These are phyloP conservation scores for Taxawa tesnikishii DNA, from an alignment of 2,329 filamentous ascomycete species.

Conservation along the genomic window DNA sequence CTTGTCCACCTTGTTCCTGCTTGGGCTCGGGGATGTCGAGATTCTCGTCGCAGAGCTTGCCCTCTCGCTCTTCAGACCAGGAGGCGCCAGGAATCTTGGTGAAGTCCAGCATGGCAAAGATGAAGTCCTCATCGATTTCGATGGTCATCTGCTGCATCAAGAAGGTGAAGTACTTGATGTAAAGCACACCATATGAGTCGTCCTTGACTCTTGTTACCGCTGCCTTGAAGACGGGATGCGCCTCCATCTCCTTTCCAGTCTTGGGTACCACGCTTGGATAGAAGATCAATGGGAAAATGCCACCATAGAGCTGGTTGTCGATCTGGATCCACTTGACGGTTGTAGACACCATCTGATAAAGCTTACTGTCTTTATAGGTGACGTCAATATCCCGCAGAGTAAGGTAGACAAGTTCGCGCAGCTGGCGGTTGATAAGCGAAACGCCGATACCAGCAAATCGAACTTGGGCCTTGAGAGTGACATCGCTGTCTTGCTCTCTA, in stretches of 20 bases:
- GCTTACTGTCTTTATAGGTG: conserved; percentile 81
- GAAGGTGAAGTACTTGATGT: conserved; percentile 95
- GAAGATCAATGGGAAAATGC: conserved; percentile 92
- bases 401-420: conserved; percentile 85
- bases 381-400: conserved; percentile 86
- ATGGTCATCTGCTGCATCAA: conserved; percentile 96
- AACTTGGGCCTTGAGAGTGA: conserved; percentile 81
- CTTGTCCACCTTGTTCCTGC: conserved; percentile 71
- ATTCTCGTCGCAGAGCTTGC: conserved; percentile 76
- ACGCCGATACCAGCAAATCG: conserved; percentile 83
- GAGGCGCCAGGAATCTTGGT: conserved; percentile 82
- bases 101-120: conserved; percentile 91
- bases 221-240: conserved; percentile 85
- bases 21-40: conserved; percentile 88
- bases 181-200: conserved; percentile 92
- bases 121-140: conserved; percentile 95
- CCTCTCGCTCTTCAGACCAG: conserved; percentile 74
- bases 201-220: conserved; percentile 94
- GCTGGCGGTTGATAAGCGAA: conserved; percentile 82
- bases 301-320: conserved; percentile 95
- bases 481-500: conserved; percentile 77
- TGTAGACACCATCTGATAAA: conserved; percentile 84
- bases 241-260: conserved; percentile 89
- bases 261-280: conserved; percentile 98
- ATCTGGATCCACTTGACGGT: conserved; percentile 98